These are phyloP conservation scores for Dendryphion nanum DNA, from an alignment of 2,329 filamentous ascomycete genomes.

Conservation along the genomic window DNA sequence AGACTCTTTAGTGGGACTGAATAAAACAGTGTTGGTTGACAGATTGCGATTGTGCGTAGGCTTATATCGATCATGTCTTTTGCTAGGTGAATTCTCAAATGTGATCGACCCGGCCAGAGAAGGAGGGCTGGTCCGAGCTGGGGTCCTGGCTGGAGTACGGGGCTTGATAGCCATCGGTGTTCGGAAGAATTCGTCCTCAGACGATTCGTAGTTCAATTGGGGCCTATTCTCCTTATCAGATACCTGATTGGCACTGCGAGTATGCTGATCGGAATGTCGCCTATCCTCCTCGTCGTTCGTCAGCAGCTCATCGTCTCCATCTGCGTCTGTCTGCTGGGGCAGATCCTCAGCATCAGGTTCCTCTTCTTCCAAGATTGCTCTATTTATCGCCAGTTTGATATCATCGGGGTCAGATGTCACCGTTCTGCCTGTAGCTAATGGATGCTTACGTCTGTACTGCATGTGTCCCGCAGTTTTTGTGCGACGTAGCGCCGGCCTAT, in stretches of 20 bases:
- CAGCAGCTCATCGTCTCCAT: slow-evolving; percentile 86
- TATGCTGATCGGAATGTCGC: slow-evolving; percentile 11
- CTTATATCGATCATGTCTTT: slow-evolving; percentile 18
- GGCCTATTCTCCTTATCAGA: slow-evolving; percentile 28
- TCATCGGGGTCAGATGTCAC: slow-evolving; percentile 58
- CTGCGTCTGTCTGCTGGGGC: slow-evolving; percentile 70
- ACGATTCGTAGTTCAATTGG: slow-evolving; percentile 31
- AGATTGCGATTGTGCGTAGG: slow-evolving; percentile 67
- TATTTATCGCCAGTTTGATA: slow-evolving; percentile 25
- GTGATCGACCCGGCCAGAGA: slow-evolving; percentile 34
- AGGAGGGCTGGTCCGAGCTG: slow-evolving; percentile 15
- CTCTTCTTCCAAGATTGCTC: slow-evolving; percentile 48
- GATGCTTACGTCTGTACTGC: slow-evolving; percentile 41
- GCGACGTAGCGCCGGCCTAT: slow-evolving; percentile 52
- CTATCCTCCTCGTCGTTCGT: slow-evolving; percentile 64
- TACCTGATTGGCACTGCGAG: slow-evolving; percentile 5
- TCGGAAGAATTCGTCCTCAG: slow-evolving; percentile 44
- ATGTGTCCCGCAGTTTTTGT: slow-evolving; percentile 43
- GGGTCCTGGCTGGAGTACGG: slow-evolving; percentile 10
- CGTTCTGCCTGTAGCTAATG: slow-evolving; percentile 54
- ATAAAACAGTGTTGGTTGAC: slow-evolving; percentile 82
- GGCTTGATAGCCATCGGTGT: slow-evolving; percentile 39
- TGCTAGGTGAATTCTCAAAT: slow-evolving; percentile 30
- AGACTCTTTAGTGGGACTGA: slow-evolving; percentile 60
- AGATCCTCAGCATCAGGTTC: slow-evolving; percentile 43